These are phyloP conservation scores for Coemansia sp. DNA, from an alignment of 192 early-diverging fungal genomes.

Conservation along the genomic window DNA sequence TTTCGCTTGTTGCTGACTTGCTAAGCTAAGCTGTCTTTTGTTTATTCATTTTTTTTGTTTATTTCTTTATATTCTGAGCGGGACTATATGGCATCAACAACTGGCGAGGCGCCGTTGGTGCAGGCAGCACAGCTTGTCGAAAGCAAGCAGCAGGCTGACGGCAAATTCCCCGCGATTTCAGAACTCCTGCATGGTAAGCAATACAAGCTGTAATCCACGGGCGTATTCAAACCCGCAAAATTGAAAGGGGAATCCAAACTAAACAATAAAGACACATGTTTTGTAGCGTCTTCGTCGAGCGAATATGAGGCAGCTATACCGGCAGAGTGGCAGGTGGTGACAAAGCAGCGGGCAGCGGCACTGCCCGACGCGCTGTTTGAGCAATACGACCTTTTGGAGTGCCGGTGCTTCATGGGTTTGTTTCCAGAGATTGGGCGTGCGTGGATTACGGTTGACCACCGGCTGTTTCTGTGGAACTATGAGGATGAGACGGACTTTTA, in stretches of 20 bases:
- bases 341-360: constrained; percentile 61
- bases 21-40: too few species aligned
- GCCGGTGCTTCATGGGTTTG: constrained; percentile 83
- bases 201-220: neutral
- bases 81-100: constrained; percentile 6
- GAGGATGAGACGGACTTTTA: constrained; percentile 68
- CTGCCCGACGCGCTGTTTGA: constrained; percentile 78
- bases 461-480: constrained; percentile 92
- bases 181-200: constrained; percentile 52
- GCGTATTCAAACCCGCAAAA: too few species aligned
- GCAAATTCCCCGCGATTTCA: constrained; percentile 43
- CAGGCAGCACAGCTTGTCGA: constrained; percentile 36
- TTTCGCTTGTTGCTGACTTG: neutral
- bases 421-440: constrained; percentile 87
- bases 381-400: constrained; percentile 71
- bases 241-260: too few species aligned
- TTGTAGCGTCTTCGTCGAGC: constrained; percentile 54
- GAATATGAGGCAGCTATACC: constrained; percentile 52
- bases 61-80: neutral
- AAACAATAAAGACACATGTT: neutral
- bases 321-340: constrained; percentile 56
- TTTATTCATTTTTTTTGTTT: constrained; percentile 1
- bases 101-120: constrained; percentile 8
- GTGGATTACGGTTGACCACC: constrained; percentile 90
- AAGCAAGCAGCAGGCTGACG: constrained; percentile 33